phyloP scores from a whole-genome alignment of 768 basidiomycete species.

The Lentinula raphanica region DNA sequence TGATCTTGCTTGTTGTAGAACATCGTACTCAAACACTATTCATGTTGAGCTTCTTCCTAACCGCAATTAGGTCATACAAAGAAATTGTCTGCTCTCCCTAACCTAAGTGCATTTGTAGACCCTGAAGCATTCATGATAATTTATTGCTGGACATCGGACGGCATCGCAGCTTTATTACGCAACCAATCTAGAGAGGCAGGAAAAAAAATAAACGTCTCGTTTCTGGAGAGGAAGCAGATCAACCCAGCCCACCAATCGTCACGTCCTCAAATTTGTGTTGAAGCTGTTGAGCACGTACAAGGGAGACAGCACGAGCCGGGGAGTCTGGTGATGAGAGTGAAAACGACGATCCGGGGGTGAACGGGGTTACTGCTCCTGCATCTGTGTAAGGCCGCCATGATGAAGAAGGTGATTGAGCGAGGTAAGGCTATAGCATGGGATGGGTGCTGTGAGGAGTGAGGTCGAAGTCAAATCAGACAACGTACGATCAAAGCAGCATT shows the following conservation, averaged over 20 bases:
- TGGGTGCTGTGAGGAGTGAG: no score
- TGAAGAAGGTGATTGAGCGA: slow-evolving; percentile 28
- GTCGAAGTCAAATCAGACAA: no score
- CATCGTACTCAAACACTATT: no score
- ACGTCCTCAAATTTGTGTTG: slow-evolving; percentile 68
- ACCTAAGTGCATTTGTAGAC: no score
- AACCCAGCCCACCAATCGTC: slow-evolving; percentile 37
- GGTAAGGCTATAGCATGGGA: slow-evolving; percentile 41
- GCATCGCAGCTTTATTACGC: slow-evolving; percentile 33
- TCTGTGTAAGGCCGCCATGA: slow-evolving; percentile 45
- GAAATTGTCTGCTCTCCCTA: no score
- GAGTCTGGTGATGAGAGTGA: slow-evolving; percentile 40
- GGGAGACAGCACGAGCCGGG: slow-evolving; percentile 40
- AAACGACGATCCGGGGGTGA: slow-evolving; percentile 40
- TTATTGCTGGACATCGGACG: slow-evolving; percentile 9
- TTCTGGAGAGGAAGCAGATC: slow-evolving; percentile 13
- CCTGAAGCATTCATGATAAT: no score
- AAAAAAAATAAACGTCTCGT: no score
- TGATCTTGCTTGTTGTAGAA: no score
- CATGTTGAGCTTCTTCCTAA: no score
- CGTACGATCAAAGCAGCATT: slow-evolving; percentile 50
- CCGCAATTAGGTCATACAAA: no score
- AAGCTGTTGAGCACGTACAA: slow-evolving; percentile 45
- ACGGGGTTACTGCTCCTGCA: slow-evolving; percentile 28
- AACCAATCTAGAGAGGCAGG: slow-evolving; percentile 42